These are phyloP conservation scores for Fusarium stilboides DNA, from an alignment of 2,329 filamentous ascomycete species.

Conservation along the genomic window DNA sequence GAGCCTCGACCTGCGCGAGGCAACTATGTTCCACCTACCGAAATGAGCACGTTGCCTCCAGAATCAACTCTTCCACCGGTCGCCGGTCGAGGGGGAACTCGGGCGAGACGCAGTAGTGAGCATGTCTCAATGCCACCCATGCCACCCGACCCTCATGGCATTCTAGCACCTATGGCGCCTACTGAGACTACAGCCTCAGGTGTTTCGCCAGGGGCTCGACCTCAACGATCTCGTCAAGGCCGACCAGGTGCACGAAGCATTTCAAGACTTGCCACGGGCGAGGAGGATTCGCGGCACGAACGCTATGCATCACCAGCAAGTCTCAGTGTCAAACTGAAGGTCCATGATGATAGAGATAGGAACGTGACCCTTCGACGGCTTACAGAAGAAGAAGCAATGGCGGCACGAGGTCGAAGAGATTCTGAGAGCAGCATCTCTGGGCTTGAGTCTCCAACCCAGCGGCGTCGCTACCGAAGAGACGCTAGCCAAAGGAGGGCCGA, in stretches of 20 bases:
- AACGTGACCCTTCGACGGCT: constrained; percentile 74
- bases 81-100: constrained; percentile 52
- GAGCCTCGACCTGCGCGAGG: constrained; percentile 51
- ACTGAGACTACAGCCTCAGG: constrained; percentile 52
- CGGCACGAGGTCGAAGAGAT: constrained; percentile 62
- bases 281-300: constrained; percentile 57
- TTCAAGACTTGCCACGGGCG: constrained; percentile 60
- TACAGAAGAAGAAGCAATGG: constrained; percentile 72
- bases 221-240: constrained; percentile 62
- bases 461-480: constrained; percentile 69
- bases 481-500: constrained; percentile 64
- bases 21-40: constrained; percentile 47
- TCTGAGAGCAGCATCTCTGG: constrained; percentile 72
- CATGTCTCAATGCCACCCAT: constrained; percentile 68
- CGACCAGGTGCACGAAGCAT: constrained; percentile 59
- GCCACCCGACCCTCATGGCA: constrained; percentile 67
- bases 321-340: constrained; percentile 72
- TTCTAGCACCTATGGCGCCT: constrained; percentile 48
- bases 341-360: constrained; percentile 72
- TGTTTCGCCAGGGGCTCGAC: constrained; percentile 54
- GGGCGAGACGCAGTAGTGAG: constrained; percentile 58
- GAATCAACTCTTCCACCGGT: constrained; percentile 43
- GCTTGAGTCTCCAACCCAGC: constrained; percentile 65
- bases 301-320: constrained; percentile 60
- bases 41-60: constrained; percentile 40